These are phyloP conservation scores for Crithidia fasciculata DNA, from an alignment of 208 protist species.

Conservation along the genomic window DNA sequence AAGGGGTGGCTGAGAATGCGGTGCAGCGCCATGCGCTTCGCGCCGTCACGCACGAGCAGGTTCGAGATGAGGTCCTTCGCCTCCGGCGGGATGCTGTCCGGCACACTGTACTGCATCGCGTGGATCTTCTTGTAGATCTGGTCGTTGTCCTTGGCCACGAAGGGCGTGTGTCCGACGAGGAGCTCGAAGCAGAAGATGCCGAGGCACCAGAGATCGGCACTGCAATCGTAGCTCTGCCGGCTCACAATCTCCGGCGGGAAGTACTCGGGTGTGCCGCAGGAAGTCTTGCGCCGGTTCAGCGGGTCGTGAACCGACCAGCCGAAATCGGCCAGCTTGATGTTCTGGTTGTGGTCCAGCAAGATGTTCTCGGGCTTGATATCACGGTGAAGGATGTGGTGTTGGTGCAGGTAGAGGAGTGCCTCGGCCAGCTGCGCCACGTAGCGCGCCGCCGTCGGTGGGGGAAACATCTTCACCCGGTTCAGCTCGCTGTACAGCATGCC, in stretches of 20 bases:
- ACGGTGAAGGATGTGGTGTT: conserved; percentile 97
- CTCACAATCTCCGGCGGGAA: conserved; percentile 99
- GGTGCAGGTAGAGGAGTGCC: conserved; percentile 97
- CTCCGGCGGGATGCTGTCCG: conserved; percentile 77
- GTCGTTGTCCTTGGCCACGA: conserved; percentile 87
- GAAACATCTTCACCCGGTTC: conserved; percentile 87
- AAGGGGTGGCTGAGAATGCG: conserved; percentile 88
- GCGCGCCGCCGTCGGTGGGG: conserved; percentile 82
- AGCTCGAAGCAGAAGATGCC: conserved; percentile 98
- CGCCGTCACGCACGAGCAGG: conserved; percentile 74
- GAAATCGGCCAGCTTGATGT: conserved; percentile 99
- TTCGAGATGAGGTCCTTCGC: conserved; percentile 90
- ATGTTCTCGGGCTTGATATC: conserved; percentile 97
- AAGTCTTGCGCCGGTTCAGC: conserved; percentile 90
- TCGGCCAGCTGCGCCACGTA: conserved; percentile 95
- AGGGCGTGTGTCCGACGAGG: conserved; percentile 95
- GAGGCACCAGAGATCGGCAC: conserved; percentile 96
- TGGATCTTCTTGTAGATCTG: conserved; percentile 93
- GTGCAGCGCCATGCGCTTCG: conserved; percentile 79
- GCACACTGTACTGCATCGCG: conserved; percentile 89
- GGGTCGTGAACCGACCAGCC: conserved; percentile 99
- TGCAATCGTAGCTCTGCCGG: conserved; percentile 86
- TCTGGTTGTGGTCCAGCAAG: conserved; percentile 90
- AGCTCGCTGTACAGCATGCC: conserved; percentile 99
- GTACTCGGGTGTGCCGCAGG: conserved; percentile 99